phyloP scores from a whole-genome alignment of 176 grass and related monocot genomes.

The Carex scoparia region DNA sequence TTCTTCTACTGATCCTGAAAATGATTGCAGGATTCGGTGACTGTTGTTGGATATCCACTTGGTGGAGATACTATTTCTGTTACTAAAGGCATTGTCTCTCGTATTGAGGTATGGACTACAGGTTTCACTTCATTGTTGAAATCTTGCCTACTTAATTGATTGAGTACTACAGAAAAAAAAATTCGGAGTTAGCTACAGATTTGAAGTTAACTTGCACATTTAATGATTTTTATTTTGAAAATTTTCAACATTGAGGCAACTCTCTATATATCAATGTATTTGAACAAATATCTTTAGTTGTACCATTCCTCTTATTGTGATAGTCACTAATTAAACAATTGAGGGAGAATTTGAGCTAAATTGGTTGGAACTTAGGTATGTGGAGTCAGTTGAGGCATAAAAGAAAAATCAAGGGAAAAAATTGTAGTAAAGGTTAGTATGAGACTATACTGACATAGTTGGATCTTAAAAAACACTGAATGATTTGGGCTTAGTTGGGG shows the following conservation, averaged over 20 bases:
- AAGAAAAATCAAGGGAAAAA: background rate
- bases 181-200: background rate
- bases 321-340: background rate
- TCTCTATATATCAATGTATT: background rate
- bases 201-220: background rate
- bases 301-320: background rate
- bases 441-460: background rate
- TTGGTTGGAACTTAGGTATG: background rate
- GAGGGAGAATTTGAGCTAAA: background rate
- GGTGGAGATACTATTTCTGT: constrained; percentile 97
- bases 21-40: constrained; percentile 64
- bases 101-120: constrained; percentile 64
- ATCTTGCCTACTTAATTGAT: background rate
- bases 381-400: background rate
- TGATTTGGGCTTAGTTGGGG: background rate
- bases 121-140: background rate
- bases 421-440: constrained; percentile 13
- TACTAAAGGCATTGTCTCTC: constrained; percentile 97
- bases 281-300: background rate
- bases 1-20: constrained; percentile 3
- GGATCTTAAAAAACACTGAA: background rate
- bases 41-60: constrained; percentile 96
- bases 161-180: background rate
- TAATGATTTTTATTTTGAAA: background rate
- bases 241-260: background rate